A percentile compares a stretch with the other conserved stretches of the same genome.
phyloP scores from a whole-genome alignment of 352 stramenopile species.

The Peronospora destructor region DNA sequence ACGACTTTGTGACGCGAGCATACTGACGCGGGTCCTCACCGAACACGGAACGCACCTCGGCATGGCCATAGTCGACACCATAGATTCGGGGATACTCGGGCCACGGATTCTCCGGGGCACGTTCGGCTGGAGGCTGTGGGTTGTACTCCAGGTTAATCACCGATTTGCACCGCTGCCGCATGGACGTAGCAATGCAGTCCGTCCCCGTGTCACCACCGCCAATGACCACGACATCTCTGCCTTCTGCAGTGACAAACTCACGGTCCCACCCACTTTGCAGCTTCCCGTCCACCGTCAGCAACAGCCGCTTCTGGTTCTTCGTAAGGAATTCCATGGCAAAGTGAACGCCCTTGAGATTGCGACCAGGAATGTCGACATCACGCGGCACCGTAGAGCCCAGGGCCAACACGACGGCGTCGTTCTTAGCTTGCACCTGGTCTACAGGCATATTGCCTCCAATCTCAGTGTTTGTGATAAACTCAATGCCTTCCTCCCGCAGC shows the following conservation, averaged over 20 bases:
- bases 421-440: constrained; percentile 51
- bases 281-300: constrained; percentile 92
- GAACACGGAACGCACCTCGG: constrained; percentile 90
- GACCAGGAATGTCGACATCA: constrained; percentile 84
- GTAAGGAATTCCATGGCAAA: constrained; percentile 97
- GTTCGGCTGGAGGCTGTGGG: constrained; percentile 83
- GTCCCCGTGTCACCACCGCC: constrained; percentile 95
- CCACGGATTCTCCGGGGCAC: constrained; percentile 93
- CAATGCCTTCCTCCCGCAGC: constrained; percentile 93
- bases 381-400: constrained; percentile 93
- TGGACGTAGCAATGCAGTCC: constrained; percentile 97
- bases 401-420: constrained; percentile 92
- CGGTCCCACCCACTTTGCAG: constrained; percentile 93
- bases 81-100: constrained; percentile 96
- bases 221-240: constrained; percentile 98
- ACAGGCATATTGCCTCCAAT: constrained; percentile 87
- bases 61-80: constrained; percentile 97
- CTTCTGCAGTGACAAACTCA: constrained; percentile 93
- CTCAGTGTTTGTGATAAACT: constrained; percentile 94
- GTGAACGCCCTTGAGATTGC: constrained; percentile 92
- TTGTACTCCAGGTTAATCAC: constrained; percentile 97
- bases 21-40: constrained; percentile 87
- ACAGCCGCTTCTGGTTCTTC: constrained; percentile 95
- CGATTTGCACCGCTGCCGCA: constrained; percentile 94
- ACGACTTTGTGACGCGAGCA: constrained; percentile 64